Evolutionary conservation across 2,329 filamentous ascomycete genomes (phyloP).

Genomic region (Lachnellula willkommii): DNA sequence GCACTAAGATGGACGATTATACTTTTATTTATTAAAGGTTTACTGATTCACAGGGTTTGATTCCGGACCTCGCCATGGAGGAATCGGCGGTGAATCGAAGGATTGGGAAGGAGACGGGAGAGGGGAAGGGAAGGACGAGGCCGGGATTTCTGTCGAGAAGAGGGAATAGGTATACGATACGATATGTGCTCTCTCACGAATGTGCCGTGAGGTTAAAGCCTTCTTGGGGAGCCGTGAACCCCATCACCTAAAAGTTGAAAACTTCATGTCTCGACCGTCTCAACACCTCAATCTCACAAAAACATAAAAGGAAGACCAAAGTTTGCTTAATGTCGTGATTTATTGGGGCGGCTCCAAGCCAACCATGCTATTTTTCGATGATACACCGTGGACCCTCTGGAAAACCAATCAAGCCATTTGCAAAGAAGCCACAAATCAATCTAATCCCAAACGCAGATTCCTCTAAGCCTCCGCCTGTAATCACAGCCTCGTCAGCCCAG

Average conservation of each 20-base stretch:
- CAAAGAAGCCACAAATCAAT: slow-evolving; percentile 26
- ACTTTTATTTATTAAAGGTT: no score
- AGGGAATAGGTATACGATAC: no score
- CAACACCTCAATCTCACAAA: background rate
- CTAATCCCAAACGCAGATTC: slow-evolving; percentile 14
- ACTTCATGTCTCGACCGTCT: background rate
- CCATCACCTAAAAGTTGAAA: background rate
- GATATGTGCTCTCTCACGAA: no score
- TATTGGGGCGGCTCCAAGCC: slow-evolving; percentile 28
- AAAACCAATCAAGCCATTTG: slow-evolving; percentile 21
- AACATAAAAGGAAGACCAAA: slow-evolving; percentile 1
- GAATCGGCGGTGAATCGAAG: no score
- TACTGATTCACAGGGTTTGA: no score
- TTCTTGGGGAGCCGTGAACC: no score
- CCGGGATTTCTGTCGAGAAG: no score
- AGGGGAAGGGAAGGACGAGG: no score
- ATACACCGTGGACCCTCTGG: slow-evolving; percentile 23
- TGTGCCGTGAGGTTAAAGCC: no score
- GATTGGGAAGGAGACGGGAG: no score
- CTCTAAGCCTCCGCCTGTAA: slow-evolving; percentile 30
- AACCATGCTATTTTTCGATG: slow-evolving; percentile 31
- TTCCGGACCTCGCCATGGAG: no score
- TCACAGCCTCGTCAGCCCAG: slow-evolving; percentile 10
- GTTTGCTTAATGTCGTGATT: slow-evolving; percentile 30
- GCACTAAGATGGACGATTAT: no score